Base-by-base conservation (phyloP, 331 rosid species). In the Malus hybrid region DNA sequence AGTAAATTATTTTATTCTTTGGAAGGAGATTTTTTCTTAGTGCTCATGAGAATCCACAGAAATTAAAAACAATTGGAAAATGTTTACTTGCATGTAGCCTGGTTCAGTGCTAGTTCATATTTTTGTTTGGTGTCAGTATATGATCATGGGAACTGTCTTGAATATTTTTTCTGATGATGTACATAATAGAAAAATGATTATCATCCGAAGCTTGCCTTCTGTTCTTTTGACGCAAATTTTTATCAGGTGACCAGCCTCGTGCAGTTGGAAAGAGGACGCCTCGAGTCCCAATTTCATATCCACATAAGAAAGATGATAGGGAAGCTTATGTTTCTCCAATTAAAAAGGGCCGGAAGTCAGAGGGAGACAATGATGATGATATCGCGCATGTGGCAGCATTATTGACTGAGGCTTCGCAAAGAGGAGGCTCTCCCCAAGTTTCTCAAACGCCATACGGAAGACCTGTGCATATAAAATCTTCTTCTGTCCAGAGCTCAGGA, bases 191-290 rank as follows among this genome's bases (percentile, higher is more conserved):
- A 66, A 72, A 61, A n/a, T 26, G 11, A 61, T 64, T 19, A n/a
- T 28, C 20, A 15, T 63, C 8, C 58, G 48, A 70, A 67, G 72
- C 68, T 33, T 71, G 76, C 68, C 50, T 80, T 82, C 36, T 58
- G 75, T 16, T 48, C 14, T 66, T 80, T 44, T 83, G 74, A 64
- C 53, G 71, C 66, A 68, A 63, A 75, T 69, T 77, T 81, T 34
- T 30, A 78, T 71, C 81, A 93, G 98, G 94, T 81, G 70, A 52
- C 30, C 84, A 82, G 86, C 97, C 91, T 84, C 93, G 88, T 68
- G 96, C 76, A 60, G 94, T 88, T 75, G 92, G 94, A 79, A 90
- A 90, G 86, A 84, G 98, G 88, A 93, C 98, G 62, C 96, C 97
- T 42, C 93, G 98, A 6, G 14, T 83, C 75, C 96, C 96, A 52